Evolutionary conservation across 108 stramenopile genomes (phyloP), one percentile per base, ranked within the genome.

Genomic region (Skeletonema tropicum): DNA sequence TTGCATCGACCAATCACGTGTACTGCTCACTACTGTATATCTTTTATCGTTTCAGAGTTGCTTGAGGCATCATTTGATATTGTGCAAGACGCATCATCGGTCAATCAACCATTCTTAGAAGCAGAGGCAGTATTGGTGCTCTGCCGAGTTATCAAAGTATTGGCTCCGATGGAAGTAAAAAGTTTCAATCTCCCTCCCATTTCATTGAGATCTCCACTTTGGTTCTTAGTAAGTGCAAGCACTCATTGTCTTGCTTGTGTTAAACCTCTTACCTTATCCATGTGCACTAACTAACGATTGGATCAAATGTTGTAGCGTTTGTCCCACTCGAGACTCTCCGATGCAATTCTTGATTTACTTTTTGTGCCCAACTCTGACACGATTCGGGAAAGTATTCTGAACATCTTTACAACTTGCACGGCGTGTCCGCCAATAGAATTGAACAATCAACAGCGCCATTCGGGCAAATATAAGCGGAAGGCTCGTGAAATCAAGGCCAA

Each of bases 41-140:
- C 48, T 49, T 46, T 19, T 21, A 49, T 29, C 26, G 26, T 29
- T 29, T 29, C 26, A 29, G 48, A 90, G 73, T 71, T 62, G 13
- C 68, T 92, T 31, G 91, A 94, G 77, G 94, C 94, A 21, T 88
- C 91, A 6, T 94, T 92, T 70, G 94, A 94, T 60, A 92, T 94
- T 25, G 71, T 88, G 10, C 82, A 87, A 45, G 91, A 94, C 25
- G 80, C 87, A 38, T 71, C 60, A 42, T 61, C 68, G 1, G 64
- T 86, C 3, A 75, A 79, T 63, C 46, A 78, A 5, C 75, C 80
- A 41, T 64, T 79, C 26, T 52, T 92, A 23, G 83, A 90, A 61
- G 85, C 94, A 15, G 94, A 94, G 71, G 60, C 83, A 23, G 64
- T 94, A 5, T 45, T 90, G 2, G 78, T 88, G 32, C 70, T 87